A percentile compares a stretch with the other conserved stretches of the same genome.
Evolutionary conservation across 306 rosid genomes (phyloP).

Genomic region (Spatholobus suberectus): DNA sequence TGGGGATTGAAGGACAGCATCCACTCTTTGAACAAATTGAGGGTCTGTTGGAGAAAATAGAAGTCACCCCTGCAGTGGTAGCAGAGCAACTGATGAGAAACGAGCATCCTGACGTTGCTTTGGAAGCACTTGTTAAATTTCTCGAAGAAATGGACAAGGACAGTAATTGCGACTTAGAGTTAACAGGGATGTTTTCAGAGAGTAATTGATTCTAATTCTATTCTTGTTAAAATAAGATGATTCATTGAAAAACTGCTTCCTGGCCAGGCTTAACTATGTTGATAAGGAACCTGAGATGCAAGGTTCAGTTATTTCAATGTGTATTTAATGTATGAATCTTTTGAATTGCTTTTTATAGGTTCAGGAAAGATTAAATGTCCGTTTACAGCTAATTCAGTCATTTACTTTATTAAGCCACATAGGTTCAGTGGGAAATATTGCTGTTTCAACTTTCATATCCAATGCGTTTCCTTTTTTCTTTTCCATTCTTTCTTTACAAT

Average conservation of each 20-base stretch:
- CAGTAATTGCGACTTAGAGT: too few relatives aligned
- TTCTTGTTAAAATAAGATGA: too few relatives aligned
- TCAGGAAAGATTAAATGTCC: too few relatives aligned
- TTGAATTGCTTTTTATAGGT: not conserved
- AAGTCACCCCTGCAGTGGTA: slow-evolving; percentile 61
- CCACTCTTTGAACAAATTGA: slow-evolving; percentile 40
- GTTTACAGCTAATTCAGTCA: too few relatives aligned
- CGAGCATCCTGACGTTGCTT: slow-evolving; percentile 46
- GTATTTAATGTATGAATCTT: not conserved
- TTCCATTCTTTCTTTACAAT: too few relatives aligned
- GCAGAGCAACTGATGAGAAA: slow-evolving; percentile 60
- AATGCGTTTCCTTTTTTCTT: not conserved
- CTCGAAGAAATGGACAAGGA: slow-evolving; percentile 34
- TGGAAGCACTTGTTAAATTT: slow-evolving; percentile 35
- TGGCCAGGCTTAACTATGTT: not conserved
- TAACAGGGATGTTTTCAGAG: too few relatives aligned
- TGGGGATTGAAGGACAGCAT: slow-evolving; percentile 39
- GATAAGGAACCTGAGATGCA: not conserved
- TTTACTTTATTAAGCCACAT: not conserved
- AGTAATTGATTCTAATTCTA: too few relatives aligned
- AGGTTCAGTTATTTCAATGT: not conserved
- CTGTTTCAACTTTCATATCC: not conserved
- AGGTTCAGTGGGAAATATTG: not conserved
- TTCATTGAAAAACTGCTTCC: too few relatives aligned
- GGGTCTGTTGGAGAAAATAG: slow-evolving; percentile 35